Base-by-base conservation (phyloP, 169 alveolate genomes). In the Besnoitia besnoiti region DNA sequence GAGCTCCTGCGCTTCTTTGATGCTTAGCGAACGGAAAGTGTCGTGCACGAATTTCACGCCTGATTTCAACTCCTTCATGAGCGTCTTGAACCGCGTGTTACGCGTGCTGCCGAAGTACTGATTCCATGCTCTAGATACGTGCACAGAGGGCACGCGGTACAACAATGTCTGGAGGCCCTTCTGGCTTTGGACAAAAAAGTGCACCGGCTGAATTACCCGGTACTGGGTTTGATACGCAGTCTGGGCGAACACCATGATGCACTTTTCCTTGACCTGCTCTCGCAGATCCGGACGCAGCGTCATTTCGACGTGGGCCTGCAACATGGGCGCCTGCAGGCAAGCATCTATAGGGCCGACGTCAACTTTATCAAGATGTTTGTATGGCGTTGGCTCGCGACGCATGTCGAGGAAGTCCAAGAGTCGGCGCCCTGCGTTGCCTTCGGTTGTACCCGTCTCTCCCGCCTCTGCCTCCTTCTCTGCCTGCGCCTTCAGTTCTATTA, bases 291-390 rank as follows among this genome's bases (percentile, higher is more conserved):
- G 89, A 37, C 49, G 51, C 33, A 90, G 35, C 39, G 80, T 62
- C 0, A 46, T 76, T 35, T 55, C 49, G 40, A 90, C 89, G 49
- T 59, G 55, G 16, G 39, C 79, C 37, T 90, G 55, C 47, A 90
- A 42, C 89, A 90, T 75, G 2, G 93, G 93, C 16, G 46, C 62
- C n/a, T 67, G 85, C 55, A 59, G 61, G 80, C 93, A 90, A 0
- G 85, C 40, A 59, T 90, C 93, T 5, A 47, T 37, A 1, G 93
- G 93, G 7, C 93, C 93, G 8, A 77, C 30, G 27, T 90, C 93
- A 8, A 90, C 46, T 5, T 24, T 47, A 0, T 73, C 89, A 10
- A 90, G 80, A 19, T 90, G 77, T 42, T 75, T 50, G 5, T 73
- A 80, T 0, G 89, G 62, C 75, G 62, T 12, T 49, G 51, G n/a